Percentiles rank a stretch among this genome's conserved stretches.
phyloP scores from a whole-genome alignment of 1,284 basidiomycete genomes.

The Papiliotrema fonsecae region DNA sequence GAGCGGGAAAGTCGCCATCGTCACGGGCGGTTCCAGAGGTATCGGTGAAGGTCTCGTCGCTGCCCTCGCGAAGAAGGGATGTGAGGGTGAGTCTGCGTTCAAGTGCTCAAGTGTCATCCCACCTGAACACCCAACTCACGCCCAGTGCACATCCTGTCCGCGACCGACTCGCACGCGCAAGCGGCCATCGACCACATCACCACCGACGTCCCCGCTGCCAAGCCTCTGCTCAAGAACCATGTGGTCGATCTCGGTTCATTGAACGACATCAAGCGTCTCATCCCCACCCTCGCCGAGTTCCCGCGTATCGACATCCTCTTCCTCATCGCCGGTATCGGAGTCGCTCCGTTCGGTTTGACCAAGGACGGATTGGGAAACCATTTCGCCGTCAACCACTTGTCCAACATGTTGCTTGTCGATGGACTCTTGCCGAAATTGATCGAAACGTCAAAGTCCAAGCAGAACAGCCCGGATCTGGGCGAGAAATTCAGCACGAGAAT shows the following conservation, averaged over 20 bases:
- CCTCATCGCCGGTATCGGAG: slow-evolving; percentile 41
- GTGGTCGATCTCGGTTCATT: slow-evolving; percentile 34
- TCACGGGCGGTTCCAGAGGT: slow-evolving; percentile 37
- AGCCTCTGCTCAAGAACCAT: slow-evolving; percentile 19
- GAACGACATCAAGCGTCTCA: slow-evolving; percentile 54
- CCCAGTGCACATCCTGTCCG: slow-evolving; percentile 31
- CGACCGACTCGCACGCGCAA: slow-evolving; percentile 32
- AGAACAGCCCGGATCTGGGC: slow-evolving; percentile 7
- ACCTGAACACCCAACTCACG: neutral
- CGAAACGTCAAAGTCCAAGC: slow-evolving; percentile 28
- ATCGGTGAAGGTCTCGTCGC: slow-evolving; percentile 24
- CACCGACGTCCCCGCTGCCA: slow-evolving; percentile 15
- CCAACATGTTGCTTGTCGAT: slow-evolving; percentile 33
- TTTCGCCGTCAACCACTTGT: slow-evolving; percentile 38
- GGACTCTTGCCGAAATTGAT: slow-evolving; percentile 31
- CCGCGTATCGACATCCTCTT: slow-evolving; percentile 29
- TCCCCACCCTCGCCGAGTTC: slow-evolving; percentile 47
- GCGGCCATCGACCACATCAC: slow-evolving; percentile 28
- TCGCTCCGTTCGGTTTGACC: slow-evolving; percentile 35
- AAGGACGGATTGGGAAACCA: slow-evolving; percentile 36
- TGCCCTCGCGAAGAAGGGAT: slow-evolving; percentile 24
- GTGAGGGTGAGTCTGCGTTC: slow-evolving; percentile 16
- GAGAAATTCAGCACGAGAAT: slow-evolving; percentile 31
- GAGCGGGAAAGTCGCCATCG: slow-evolving; percentile 38
- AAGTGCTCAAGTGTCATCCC: neutral